These are phyloP conservation scores for Paraphaeosphaeria sporulosa DNA, from an alignment of 2,329 filamentous ascomycete genomes.

Conservation along the genomic window DNA sequence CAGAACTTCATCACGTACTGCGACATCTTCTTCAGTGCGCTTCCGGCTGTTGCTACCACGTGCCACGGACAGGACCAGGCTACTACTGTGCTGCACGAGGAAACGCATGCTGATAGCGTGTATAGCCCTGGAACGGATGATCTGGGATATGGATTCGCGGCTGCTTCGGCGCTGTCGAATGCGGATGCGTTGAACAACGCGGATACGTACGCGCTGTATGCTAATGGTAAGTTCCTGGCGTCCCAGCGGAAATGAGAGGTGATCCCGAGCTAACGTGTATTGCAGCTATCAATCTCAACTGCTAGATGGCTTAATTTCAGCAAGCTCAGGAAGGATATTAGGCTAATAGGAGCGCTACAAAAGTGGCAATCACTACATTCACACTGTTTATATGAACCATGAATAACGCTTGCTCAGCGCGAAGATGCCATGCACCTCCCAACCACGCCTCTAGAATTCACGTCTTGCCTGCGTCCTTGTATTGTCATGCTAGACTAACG, in stretches of 20 bases:
- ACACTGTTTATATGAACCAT: too few relatives aligned
- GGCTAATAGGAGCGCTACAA: too few relatives aligned
- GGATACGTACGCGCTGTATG: conserved; percentile 66
- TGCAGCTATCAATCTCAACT: not conserved
- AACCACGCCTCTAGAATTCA: too few relatives aligned
- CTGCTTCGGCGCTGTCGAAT: conserved; percentile 54
- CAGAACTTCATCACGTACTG: conserved; percentile 68
- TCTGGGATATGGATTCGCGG: conserved; percentile 63
- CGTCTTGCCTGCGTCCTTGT: too few relatives aligned
- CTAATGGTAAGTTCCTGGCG: conserved; percentile 52
- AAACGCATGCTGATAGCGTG: conserved; percentile 66
- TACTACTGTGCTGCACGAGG: conserved; percentile 71
- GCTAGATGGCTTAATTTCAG: not conserved
- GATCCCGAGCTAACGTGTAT: not conserved
- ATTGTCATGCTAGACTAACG: too few relatives aligned
- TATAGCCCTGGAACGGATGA: conserved; percentile 65
- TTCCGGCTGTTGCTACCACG: conserved; percentile 57
- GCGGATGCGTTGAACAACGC: conserved; percentile 67
- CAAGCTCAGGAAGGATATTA: too few relatives aligned
- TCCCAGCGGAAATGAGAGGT: not conserved
- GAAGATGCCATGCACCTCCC: too few relatives aligned
- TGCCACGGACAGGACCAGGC: conserved; percentile 73
- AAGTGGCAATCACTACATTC: too few relatives aligned
- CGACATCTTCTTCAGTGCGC: conserved; percentile 63
- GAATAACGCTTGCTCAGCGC: too few relatives aligned